phyloP scores from a whole-genome alignment of 2,329 filamentous ascomycete species.

The Botrytis sinoallii region DNA sequence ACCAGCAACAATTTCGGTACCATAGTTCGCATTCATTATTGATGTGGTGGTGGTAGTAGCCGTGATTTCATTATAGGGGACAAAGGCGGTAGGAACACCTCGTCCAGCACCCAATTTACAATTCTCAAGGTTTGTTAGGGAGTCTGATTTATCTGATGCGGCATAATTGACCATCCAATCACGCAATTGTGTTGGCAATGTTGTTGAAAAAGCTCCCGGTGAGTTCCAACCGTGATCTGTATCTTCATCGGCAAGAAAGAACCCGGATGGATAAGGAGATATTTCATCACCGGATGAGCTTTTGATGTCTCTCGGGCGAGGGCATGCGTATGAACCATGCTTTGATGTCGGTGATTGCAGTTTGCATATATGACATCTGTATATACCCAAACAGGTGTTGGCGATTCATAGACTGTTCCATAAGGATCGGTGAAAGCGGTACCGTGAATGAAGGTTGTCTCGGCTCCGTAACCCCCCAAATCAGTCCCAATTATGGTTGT shows the following conservation, averaged over 20 bases:
- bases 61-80: slow-evolving; percentile 21
- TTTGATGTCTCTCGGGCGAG: neutral
- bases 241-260: slow-evolving; percentile 14
- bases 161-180: slow-evolving; percentile 21
- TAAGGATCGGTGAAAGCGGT: slow-evolving; percentile 27
- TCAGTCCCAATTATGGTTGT: slow-evolving; percentile 18
- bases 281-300: slow-evolving; percentile 10
- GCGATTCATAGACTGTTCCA: slow-evolving; percentile 22
- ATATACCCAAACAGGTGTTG: slow-evolving; percentile 24
- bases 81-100: slow-evolving; percentile 23
- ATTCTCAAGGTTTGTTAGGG: slow-evolving; percentile 11
- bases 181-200: slow-evolving; percentile 17
- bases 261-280: slow-evolving; percentile 21
- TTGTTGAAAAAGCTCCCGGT: slow-evolving; percentile 12
- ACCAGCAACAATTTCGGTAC: neutral
- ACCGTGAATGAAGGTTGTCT: slow-evolving; percentile 20
- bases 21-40: slow-evolving; percentile 19
- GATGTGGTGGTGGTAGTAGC: slow-evolving; percentile 12
- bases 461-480: slow-evolving; percentile 15
- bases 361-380: slow-evolving; percentile 14
- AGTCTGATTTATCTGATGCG: neutral
- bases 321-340: slow-evolving; percentile 14
- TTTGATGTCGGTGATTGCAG: neutral
- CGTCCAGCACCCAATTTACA: slow-evolving; percentile 20
- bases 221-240: slow-evolving; percentile 14